phyloP scores from a whole-genome alignment of 768 basidiomycete genomes.

The Hypholoma sublateritium region DNA sequence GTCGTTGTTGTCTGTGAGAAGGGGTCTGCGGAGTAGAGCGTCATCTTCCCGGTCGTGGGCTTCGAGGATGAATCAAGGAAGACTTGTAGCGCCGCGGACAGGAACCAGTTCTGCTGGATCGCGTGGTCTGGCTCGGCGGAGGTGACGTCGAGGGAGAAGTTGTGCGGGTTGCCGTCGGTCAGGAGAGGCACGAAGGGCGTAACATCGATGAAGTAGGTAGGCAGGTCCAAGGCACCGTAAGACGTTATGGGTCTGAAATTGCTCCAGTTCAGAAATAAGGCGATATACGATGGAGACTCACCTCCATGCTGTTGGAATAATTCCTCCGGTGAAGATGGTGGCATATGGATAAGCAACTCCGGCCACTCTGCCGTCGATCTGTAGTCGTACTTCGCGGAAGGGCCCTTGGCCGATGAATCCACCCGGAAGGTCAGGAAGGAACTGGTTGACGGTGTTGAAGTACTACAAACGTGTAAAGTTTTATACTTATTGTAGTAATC shows the following conservation, averaged over 20 bases:
- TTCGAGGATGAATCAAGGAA: constrained; percentile 58
- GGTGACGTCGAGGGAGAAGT: constrained; percentile 68
- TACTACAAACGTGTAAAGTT: constrained; percentile 43
- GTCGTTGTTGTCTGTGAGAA: constrained; percentile 53
- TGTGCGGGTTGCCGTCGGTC: constrained; percentile 68
- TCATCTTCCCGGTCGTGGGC: constrained; percentile 71
- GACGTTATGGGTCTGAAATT: constrained; percentile 63
- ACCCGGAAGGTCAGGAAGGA: constrained; percentile 51
- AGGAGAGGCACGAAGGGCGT: constrained; percentile 76
- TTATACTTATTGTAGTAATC: not conserved
- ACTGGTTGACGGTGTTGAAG: constrained; percentile 63
- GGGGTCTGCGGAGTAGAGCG: constrained; percentile 51
- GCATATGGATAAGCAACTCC: constrained; percentile 51
- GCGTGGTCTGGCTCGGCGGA: constrained; percentile 65
- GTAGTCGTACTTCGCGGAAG: constrained; percentile 48
- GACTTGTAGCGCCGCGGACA: constrained; percentile 71
- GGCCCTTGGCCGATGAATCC: constrained; percentile 45
- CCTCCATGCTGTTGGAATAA: constrained; percentile 72
- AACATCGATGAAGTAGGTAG: constrained; percentile 75
- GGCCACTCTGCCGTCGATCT: constrained; percentile 46
- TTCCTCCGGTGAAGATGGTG: constrained; percentile 76
- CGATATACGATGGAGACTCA: constrained; percentile 20
- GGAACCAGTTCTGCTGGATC: constrained; percentile 78
- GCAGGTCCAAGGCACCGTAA: constrained; percentile 75
- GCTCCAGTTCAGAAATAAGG: no score